Percentiles rank a stretch among this genome's conserved stretches.
These are phyloP conservation scores for Primulina huaijiensis DNA, from an alignment of 257 asterid genomes.

Conservation along the genomic window DNA sequence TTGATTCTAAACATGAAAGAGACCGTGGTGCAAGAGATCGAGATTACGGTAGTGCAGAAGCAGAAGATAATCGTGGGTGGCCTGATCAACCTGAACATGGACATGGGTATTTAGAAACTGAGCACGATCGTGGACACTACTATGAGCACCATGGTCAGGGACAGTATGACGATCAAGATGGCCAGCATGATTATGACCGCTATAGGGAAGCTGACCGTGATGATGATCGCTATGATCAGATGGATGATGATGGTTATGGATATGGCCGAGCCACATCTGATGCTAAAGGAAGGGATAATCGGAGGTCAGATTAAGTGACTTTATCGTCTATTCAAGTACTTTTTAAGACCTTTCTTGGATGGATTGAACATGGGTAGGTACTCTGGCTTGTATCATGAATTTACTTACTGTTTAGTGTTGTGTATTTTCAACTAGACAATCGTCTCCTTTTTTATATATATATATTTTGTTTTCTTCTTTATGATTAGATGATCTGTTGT, in stretches of 20 bases:
- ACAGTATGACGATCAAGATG: slow-evolving; percentile 42
- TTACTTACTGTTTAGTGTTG: too few species aligned
- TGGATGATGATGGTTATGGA: slow-evolving; percentile 62
- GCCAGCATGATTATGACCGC: slow-evolving; percentile 52
- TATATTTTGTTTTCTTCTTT: neutral
- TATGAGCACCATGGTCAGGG: slow-evolving; percentile 53
- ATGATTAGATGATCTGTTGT: neutral
- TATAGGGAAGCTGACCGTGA: slow-evolving; percentile 49
- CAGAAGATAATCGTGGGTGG: slow-evolving; percentile 52
- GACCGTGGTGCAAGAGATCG: slow-evolving; percentile 43
- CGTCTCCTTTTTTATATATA: too few species aligned
- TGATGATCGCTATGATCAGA: slow-evolving; percentile 58
- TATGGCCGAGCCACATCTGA: slow-evolving; percentile 56
- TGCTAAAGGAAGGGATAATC: slow-evolving; percentile 48
- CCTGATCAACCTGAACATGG: slow-evolving; percentile 46
- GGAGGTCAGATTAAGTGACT: slow-evolving; percentile 32
- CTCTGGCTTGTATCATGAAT: too few species aligned
- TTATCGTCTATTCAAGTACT: too few species aligned
- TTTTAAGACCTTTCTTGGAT: too few species aligned
- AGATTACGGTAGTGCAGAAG: slow-evolving; percentile 37
- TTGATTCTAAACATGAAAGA: slow-evolving; percentile 39
- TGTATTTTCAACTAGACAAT: too few species aligned
- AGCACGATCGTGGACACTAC: slow-evolving; percentile 21
- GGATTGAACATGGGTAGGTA: too few species aligned
- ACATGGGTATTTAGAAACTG: slow-evolving; percentile 43